Evolutionary conservation across 768 basidiomycete species (phyloP).

Genomic region (Mycena sanguinolenta): DNA sequence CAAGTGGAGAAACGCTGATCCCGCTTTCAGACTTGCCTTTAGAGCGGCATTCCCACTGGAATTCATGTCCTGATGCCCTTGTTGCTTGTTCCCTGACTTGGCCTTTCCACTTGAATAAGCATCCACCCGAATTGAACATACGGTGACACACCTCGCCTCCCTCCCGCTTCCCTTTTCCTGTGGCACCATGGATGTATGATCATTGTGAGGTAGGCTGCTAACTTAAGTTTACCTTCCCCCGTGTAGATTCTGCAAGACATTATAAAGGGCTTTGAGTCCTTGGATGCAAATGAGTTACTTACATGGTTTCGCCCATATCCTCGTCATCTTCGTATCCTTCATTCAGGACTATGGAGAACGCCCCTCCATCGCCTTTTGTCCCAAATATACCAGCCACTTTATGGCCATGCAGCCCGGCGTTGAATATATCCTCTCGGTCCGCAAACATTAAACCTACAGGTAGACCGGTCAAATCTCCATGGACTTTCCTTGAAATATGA

Average conservation of each 20-base stretch:
- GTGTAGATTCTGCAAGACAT: constrained; percentile 30
- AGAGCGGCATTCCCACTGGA: constrained; percentile 28
- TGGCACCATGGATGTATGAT: constrained; percentile 8
- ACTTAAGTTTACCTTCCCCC: constrained; percentile 30
- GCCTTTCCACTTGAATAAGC: not conserved
- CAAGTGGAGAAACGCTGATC: not conserved
- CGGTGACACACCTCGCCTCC: constrained; percentile 7
- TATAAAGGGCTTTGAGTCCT: not conserved
- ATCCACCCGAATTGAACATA: not conserved
- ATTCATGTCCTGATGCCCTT: constrained; percentile 29
- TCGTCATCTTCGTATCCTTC: constrained; percentile 34
- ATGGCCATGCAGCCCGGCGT: constrained; percentile 27
- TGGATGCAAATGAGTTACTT: not conserved
- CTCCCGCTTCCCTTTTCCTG: constrained; percentile 30
- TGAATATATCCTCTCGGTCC: constrained; percentile 24
- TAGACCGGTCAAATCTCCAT: constrained; percentile 11
- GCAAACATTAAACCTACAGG: constrained; percentile 34
- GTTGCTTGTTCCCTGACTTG: constrained; percentile 23
- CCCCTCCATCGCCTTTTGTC: constrained; percentile 22
- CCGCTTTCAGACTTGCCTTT: not conserved
- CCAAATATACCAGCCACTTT: constrained; percentile 30
- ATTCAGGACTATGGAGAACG: constrained; percentile 36
- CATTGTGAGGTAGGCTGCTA: not conserved
- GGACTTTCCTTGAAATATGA: constrained; percentile 2
- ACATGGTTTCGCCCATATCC: constrained; percentile 32